A percentile compares a stretch with the other conserved stretches of the same genome.
These are phyloP conservation scores for Mycena capillaripes DNA, from an alignment of 768 basidiomycete genomes.

Conservation along the genomic window DNA sequence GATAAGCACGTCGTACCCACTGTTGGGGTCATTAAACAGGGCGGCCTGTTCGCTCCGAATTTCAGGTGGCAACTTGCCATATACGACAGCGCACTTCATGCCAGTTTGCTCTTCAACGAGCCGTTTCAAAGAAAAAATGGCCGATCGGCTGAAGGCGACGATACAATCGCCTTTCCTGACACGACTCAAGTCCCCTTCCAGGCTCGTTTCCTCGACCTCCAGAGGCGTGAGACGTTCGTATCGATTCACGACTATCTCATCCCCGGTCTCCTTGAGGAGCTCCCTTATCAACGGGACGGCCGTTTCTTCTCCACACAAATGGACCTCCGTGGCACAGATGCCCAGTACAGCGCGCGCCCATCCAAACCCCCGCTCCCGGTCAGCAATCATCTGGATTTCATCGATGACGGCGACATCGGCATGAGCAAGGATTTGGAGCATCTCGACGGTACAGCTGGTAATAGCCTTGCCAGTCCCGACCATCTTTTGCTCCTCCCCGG, in stretches of 20 bases:
- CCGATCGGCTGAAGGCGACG: slow-evolving; percentile 84
- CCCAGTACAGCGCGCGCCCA: slow-evolving; percentile 92
- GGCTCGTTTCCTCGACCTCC: slow-evolving; percentile 71
- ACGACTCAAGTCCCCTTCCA: slow-evolving; percentile 70
- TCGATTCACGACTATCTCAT: slow-evolving; percentile 83
- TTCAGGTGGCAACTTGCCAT: slow-evolving; percentile 94
- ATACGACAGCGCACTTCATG: slow-evolving; percentile 90
- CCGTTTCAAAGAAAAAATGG: slow-evolving; percentile 85
- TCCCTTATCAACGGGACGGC: slow-evolving; percentile 84
- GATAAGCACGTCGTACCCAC: slow-evolving; percentile 90
- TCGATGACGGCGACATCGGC: slow-evolving; percentile 93
- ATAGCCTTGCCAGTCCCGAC: slow-evolving; percentile 70
- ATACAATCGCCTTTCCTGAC: slow-evolving; percentile 91
- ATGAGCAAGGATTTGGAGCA: slow-evolving; percentile 64
- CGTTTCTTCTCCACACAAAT: slow-evolving; percentile 96
- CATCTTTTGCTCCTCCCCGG: slow-evolving; percentile 90
- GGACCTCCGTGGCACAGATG: slow-evolving; percentile 82
- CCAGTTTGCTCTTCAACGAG: slow-evolving; percentile 78
- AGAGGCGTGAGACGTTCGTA: slow-evolving; percentile 93
- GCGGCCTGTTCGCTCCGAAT: slow-evolving; percentile 92
- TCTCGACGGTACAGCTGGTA: slow-evolving; percentile 93
- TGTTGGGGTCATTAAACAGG: slow-evolving; percentile 88
- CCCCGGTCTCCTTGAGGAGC: slow-evolving; percentile 83
- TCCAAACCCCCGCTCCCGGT: slow-evolving; percentile 79
- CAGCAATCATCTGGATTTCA: slow-evolving; percentile 96